phyloP scores from a whole-genome alignment of 352 stramenopile species.

The Phytophthora hybrid region DNA sequence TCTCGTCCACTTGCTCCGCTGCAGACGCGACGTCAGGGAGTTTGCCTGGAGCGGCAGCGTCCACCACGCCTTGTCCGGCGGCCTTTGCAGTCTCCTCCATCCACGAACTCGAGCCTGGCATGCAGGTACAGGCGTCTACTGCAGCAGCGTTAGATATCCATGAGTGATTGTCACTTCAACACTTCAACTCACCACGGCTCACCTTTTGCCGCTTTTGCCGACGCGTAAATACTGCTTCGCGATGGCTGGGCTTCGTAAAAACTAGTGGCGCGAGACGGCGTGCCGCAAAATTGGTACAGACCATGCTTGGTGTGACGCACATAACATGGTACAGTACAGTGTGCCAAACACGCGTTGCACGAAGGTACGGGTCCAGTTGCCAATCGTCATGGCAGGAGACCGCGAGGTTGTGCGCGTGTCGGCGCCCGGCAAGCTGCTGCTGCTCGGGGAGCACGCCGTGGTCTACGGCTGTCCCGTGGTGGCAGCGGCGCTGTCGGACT shows the following conservation, averaged over 20 bases:
- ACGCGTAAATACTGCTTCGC: slow-evolving; percentile 38
- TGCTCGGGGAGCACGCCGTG: slow-evolving; percentile 92
- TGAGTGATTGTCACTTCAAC: slow-evolving; percentile 40
- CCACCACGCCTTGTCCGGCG: not conserved
- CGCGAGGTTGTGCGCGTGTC: slow-evolving; percentile 55
- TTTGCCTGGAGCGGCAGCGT: not conserved
- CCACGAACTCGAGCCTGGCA: slow-evolving; percentile 15
- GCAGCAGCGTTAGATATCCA: not conserved
- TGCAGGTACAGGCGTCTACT: not conserved
- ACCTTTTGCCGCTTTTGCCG: not conserved
- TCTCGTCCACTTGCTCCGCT: slow-evolving; percentile 25
- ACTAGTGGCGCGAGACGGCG: slow-evolving; percentile 19
- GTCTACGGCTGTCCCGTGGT: slow-evolving; percentile 89
- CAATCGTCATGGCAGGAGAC: slow-evolving; percentile 32
- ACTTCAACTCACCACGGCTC: not conserved
- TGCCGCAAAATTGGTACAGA: not conserved
- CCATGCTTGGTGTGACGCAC: slow-evolving; percentile 1
- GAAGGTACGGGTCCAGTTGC: slow-evolving; percentile 4
- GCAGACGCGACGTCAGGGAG: not conserved
- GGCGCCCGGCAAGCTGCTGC: slow-evolving; percentile 90
- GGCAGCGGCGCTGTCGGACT: slow-evolving; percentile 80
- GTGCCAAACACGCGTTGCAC: slow-evolving; percentile 5
- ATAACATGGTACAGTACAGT: not conserved
- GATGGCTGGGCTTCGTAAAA: slow-evolving; percentile 36
- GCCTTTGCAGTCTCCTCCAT: slow-evolving; percentile 20